Conservation (phyloP, 768 basidiomycete species). For the Russula earlei region DNA sequence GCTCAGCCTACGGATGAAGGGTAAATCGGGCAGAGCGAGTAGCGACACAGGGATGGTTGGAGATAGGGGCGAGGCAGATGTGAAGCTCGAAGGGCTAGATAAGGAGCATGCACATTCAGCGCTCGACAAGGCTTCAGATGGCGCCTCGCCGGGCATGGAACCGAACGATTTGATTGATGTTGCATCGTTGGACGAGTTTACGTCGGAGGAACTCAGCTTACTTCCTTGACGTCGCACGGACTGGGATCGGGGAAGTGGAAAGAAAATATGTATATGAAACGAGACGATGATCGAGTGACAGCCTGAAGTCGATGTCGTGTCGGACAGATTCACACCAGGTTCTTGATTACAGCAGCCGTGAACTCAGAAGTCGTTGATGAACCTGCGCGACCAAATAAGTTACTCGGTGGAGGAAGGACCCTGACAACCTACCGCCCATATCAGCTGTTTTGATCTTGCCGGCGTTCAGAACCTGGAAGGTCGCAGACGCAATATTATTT, state of each 20-base stretch:
- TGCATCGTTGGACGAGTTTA: conserved; percentile 38
- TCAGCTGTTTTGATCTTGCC: conserved; percentile 89
- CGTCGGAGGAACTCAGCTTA: conserved; percentile 25
- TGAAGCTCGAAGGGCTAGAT: background rate
- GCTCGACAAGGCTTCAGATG: background rate
- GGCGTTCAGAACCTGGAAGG: conserved; percentile 85
- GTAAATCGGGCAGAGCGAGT: background rate
- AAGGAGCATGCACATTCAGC: background rate
- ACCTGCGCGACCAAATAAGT: conserved; percentile 37
- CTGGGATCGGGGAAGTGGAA: background rate
- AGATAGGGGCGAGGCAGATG: background rate
- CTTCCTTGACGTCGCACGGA: conserved; percentile 3
- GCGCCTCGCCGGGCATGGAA: background rate
- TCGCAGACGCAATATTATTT: conserved; percentile 85
- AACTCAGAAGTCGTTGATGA: conserved; percentile 90
- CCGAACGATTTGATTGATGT: conserved; percentile 30
- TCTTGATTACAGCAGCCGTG: conserved; percentile 85
- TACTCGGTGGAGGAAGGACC: background rate
- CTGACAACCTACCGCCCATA: conserved; percentile 68
- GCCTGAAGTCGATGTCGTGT: background rate
- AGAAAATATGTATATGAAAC: conserved; percentile 12
- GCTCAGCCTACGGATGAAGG: conserved; percentile 39
- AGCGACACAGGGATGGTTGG: background rate
- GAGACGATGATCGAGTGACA: background rate
- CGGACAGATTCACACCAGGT: conserved; percentile 34